Evolutionary conservation across 2,329 filamentous ascomycete species (phyloP).

Genomic region (Fusarium transvaalense): DNA sequence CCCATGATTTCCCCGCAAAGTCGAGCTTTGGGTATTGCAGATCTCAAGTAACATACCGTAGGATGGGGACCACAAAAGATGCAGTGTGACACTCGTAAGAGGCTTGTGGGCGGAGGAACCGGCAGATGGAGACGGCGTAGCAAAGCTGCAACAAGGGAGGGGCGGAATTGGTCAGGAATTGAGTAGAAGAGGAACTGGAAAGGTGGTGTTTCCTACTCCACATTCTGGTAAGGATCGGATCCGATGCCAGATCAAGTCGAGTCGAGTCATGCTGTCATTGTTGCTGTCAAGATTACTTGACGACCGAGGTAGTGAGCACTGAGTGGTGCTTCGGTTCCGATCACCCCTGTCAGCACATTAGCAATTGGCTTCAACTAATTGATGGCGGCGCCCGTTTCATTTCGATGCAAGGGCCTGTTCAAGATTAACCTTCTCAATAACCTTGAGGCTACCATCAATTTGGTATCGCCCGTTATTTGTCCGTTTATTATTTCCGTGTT

Average conservation of each 20-base stretch:
- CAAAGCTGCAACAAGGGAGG: not conserved
- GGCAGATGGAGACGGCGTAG: conserved; percentile 22
- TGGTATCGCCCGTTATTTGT: not conserved
- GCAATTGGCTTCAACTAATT: not conserved
- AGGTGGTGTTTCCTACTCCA: conserved; percentile 7
- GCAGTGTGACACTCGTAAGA: conserved; percentile 23
- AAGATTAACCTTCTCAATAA: not conserved
- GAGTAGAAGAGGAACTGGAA: conserved; percentile 10
- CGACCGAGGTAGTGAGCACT: too few relatives aligned
- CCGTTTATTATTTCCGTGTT: not conserved
- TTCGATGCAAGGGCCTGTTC: not conserved
- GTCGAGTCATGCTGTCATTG: not conserved
- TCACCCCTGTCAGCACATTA: conserved; percentile 9
- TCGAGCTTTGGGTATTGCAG: conserved; percentile 8
- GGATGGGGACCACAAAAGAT: not conserved
- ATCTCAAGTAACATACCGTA: conserved; percentile 2
- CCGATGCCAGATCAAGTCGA: conserved; percentile 16
- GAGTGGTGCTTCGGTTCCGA: conserved; percentile 43
- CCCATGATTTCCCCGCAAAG: conserved; percentile 37
- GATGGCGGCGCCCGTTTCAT: conserved; percentile 20
- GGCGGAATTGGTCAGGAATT: conserved; percentile 15
- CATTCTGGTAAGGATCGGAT: conserved; percentile 25
- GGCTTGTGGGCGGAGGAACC: conserved; percentile 28
- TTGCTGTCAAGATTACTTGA: not conserved
- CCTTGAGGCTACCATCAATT: not conserved